Conservation (phyloP, 2,329 filamentous ascomycete genomes). For the Botrytis elliptica region DNA sequence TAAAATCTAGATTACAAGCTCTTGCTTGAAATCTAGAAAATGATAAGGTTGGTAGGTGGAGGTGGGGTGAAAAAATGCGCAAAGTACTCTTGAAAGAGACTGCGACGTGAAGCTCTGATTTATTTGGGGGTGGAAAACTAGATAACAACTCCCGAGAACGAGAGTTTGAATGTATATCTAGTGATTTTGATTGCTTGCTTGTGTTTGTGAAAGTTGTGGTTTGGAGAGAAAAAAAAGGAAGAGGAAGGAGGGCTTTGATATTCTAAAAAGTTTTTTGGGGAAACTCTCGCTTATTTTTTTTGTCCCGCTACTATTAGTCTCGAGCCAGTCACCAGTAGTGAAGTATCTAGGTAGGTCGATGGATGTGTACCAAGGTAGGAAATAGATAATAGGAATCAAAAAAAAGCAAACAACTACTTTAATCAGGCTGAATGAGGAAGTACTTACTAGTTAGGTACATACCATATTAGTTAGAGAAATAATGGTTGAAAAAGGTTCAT, state of each 20-base stretch:
- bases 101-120: conserved; percentile 33
- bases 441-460: neutral
- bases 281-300: conserved; percentile 12
- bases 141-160: conserved; percentile 49
- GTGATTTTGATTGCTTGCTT: conserved; percentile 25
- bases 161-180: conserved; percentile 40
- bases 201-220: conserved; percentile 18
- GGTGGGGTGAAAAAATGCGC: conserved; percentile 36
- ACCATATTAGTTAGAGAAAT: neutral
- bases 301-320: conserved; percentile 4
- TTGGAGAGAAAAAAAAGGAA: neutral
- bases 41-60: conserved; percentile 39
- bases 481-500: neutral
- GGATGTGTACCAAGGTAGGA: neutral
- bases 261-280: conserved; percentile 17
- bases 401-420: neutral
- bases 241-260: conserved; percentile 1
- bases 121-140: conserved; percentile 44
- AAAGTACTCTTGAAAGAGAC: conserved; percentile 37
- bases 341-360: neutral
- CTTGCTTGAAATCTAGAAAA: conserved; percentile 66
- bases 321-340: neutral
- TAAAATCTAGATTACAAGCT: conserved; percentile 73
- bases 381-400: neutral
- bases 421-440: neutral